Evolutionary conservation across 495 filamentous ascomycete genomes (phyloP).

Genomic region (Penicillium atrosanguineum): DNA sequence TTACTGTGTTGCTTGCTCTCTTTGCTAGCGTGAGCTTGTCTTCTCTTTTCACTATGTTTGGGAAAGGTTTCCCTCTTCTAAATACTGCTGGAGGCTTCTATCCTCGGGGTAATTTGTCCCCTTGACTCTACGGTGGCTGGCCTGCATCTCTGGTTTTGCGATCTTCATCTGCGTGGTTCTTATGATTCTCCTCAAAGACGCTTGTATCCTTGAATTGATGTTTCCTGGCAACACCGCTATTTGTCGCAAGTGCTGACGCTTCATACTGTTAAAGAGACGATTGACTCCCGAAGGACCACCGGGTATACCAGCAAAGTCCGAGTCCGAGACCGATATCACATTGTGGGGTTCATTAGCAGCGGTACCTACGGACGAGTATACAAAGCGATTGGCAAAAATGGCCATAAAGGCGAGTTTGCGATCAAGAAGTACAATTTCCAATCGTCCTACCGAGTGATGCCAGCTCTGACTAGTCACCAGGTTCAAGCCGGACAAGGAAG

Average conservation of each 20-base stretch:
- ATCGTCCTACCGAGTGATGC: conserved; percentile 10
- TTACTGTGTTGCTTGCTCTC: conserved; percentile 14
- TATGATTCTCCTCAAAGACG: conserved; percentile 15
- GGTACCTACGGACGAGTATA: conserved; percentile 99
- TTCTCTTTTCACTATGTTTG: conserved; percentile 40
- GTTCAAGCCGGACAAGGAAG: conserved; percentile 99
- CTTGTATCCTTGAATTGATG: conserved; percentile 18
- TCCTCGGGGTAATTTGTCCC: conserved; percentile 49
- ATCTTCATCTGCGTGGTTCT: conserved; percentile 15
- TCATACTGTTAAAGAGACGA: conserved; percentile 22
- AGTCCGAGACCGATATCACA: conserved; percentile 87
- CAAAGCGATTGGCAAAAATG: conserved; percentile 84
- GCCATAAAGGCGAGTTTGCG: conserved; percentile 74
- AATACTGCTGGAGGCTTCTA: conserved; percentile 45
- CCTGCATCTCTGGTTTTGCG: conserved; percentile 12
- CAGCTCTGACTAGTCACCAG: conserved; percentile 31
- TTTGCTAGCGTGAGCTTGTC: conserved; percentile 14
- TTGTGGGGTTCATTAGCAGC: conserved; percentile 96
- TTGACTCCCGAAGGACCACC: conserved; percentile 43
- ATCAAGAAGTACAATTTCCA: conserved; percentile 74
- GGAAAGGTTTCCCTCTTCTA: conserved; percentile 41
- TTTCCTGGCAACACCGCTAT: conserved; percentile 9
- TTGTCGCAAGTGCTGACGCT: background rate
- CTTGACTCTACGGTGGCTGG: conserved; percentile 4
- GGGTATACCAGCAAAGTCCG: conserved; percentile 83